A percentile compares a stretch with the other conserved stretches of the same genome.
Conservation (phyloP, 805 yeast species). For the Hanseniaspora pseudoguilliermondii region DNA sequence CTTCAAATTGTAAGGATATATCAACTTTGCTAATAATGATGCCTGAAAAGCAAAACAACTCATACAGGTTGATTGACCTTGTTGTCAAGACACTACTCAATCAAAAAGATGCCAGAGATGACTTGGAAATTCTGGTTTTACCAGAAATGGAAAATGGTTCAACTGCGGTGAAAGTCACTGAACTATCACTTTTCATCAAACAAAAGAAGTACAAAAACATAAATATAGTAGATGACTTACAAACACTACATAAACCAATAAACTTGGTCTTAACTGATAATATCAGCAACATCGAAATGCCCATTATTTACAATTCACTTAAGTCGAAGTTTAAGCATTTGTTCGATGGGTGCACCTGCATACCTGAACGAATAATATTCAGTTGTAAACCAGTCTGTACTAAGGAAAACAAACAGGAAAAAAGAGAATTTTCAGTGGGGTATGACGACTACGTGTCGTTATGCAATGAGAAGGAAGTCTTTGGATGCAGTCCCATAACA, state of each 20-base stretch:
- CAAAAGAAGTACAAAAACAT: neutral
- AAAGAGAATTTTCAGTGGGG: neutral
- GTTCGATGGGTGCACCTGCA: neutral
- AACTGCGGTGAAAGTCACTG: neutral
- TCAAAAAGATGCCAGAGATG: neutral
- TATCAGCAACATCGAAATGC: neutral
- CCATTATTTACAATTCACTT: neutral
- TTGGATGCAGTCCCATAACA: neutral
- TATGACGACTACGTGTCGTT: neutral
- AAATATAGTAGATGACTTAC: neutral
- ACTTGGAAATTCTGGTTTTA: neutral
- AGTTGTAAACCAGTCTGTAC: slow-evolving; percentile 2
- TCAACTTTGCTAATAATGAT: neutral
- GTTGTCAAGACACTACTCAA: neutral
- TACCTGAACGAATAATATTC: slow-evolving; percentile 3
- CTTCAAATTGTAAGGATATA: neutral
- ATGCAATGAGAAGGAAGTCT: slow-evolving; percentile 1
- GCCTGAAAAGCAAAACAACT: neutral
- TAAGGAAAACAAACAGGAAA: neutral
- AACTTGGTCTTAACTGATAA: neutral
- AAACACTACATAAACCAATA: neutral
- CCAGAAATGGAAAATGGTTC: neutral
- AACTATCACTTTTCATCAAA: neutral
- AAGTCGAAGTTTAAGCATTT: neutral
- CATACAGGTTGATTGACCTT: neutral